Conservation (phyloP, 371 early-diverging fungal genomes). For the Mortierella sp. region DNA sequence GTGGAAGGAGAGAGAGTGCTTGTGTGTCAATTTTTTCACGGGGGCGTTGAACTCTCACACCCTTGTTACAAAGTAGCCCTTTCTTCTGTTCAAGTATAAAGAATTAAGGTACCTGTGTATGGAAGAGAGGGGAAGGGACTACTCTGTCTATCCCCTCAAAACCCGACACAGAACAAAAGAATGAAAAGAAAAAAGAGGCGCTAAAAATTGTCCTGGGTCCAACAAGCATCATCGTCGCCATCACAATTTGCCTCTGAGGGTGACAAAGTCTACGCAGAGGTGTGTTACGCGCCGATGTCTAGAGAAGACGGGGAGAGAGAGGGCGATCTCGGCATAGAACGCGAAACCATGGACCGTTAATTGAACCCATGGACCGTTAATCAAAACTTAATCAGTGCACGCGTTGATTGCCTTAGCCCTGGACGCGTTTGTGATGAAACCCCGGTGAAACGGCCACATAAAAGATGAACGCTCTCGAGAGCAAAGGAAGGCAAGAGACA, state of each 20-base stretch:
- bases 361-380: background rate
- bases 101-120: too few species aligned
- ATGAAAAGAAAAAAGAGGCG: background rate
- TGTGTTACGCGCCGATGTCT: background rate
- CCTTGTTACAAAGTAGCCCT: too few species aligned
- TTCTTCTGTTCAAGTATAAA: too few species aligned
- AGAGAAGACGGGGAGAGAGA: background rate
- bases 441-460: background rate
- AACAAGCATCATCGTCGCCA: background rate
- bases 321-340: background rate
- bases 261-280: background rate
- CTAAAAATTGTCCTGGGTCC: background rate
- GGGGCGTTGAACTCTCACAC: background rate
- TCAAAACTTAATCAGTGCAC: background rate
- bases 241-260: background rate
- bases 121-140: background rate
- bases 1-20: background rate
- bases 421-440: constrained; percentile 5
- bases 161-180: background rate
- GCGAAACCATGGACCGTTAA: background rate
- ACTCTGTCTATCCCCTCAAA: background rate
- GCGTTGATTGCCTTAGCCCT: background rate
- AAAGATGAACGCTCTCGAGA: background rate
- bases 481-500: too few species aligned
- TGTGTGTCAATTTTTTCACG: background rate